Evolutionary conservation across 805 yeast genomes (phyloP), one percentile per base, ranked within the genome.

Genomic region (Saccharomycodes ludwigii): DNA sequence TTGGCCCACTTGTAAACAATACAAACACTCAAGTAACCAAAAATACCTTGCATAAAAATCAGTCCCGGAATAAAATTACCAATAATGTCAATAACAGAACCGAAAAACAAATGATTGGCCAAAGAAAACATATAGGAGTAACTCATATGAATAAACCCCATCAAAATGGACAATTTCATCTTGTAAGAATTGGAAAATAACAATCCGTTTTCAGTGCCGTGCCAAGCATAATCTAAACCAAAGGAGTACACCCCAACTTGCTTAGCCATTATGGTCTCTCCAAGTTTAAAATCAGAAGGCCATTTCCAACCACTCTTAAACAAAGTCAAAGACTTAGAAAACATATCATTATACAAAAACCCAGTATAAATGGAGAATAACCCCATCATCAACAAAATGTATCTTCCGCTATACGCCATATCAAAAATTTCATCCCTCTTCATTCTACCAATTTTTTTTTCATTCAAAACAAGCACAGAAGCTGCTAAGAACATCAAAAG

Each of bases 161-260:
- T 74, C 35, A 78, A 58, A 38, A 78, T 73, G 1, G 85, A 77
- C 36, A 78, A 55, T 43, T 78, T 78, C 86, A 78, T 78, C 52
- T 78, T 78, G 54, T 74, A 76, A 0, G 85, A 77, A 48, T 78
- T 78, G 19, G 80, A 61, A 50, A 78, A 78, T 31, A 78, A 52
- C 34, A 78, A 57, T 20, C 71, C 74, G 47, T 77, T 78, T 37
- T 78, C 86, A 20, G 84, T 58, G n/a, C 84, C 84, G 48, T 78
- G 86, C 86, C 86, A 78, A 11, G 70, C 73, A 54, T 73, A 69
- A 55, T 78, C 86, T 30, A 77, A 51, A 35, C 86, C 86, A 35
- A 75, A 54, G 18, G 71, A 59, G 43, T 77, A 77, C 7, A 66
- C 65, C 18, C 74, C 75, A 6, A 58, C 54, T 35, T 57, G 60